Evolutionary conservation across 768 basidiomycete species (phyloP).

Genomic region (Mycena venus): DNA sequence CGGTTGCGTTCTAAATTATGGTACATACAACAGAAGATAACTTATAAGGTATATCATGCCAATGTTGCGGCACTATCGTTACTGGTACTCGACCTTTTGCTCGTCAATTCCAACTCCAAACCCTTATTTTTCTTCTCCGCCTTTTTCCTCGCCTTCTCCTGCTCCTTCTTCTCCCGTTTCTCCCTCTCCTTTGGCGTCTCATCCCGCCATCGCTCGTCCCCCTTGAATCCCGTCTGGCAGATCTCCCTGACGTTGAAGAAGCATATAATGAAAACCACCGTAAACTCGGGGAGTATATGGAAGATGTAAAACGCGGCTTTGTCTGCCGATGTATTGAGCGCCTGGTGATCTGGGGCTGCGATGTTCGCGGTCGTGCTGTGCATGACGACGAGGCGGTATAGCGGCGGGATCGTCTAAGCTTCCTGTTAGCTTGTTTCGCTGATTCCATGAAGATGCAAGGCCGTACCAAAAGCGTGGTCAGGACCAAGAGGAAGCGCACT

Average conservation of each 20-base stretch:
- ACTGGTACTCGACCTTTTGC: background rate
- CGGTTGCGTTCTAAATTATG: background rate
- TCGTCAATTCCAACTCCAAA: background rate
- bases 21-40: background rate
- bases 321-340: conserved; percentile 41
- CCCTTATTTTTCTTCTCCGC: background rate
- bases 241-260: conserved; percentile 43
- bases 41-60: background rate
- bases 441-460: background rate
- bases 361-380: conserved; percentile 41
- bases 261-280: conserved; percentile 37
- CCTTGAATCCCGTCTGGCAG: conserved; percentile 43
- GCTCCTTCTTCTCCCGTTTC: conserved; percentile 34
- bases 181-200: conserved; percentile 39
- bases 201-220: conserved; percentile 39
- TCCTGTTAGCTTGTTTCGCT: background rate
- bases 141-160: conserved; percentile 3
- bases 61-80: background rate
- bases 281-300: conserved; percentile 50
- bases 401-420: conserved; percentile 38
- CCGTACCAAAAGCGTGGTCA: conserved; percentile 41
- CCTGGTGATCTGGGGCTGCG: conserved; percentile 37
- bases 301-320: conserved; percentile 50
- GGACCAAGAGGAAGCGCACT: conserved; percentile 31
- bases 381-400: conserved; percentile 52